phyloP scores from a whole-genome alignment of 371 early-diverging fungal genomes.

The Mucor lusitanicus region DNA sequence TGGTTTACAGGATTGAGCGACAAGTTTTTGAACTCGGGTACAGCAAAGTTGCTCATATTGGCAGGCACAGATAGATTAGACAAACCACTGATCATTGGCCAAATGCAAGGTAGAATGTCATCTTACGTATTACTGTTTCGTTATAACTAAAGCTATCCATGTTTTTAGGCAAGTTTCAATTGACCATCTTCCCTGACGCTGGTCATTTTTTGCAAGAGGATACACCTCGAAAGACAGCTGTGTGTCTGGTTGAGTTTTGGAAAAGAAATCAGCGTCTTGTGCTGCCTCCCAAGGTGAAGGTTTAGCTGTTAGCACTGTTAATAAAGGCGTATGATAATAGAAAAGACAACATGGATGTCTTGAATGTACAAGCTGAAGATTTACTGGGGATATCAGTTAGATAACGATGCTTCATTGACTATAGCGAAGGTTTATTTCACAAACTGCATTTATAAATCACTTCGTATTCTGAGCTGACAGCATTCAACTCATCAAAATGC shows the following conservation, averaged over 20 bases:
- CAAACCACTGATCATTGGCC: slow-evolving; percentile 88
- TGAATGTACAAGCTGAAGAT: too few relatives aligned
- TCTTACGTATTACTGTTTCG: not conserved
- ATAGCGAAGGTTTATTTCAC: not conserved
- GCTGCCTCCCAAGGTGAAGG: slow-evolving; percentile 57
- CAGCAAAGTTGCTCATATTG: slow-evolving; percentile 82
- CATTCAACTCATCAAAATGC: not conserved
- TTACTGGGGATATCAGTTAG: too few relatives aligned
- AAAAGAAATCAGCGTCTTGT: slow-evolving; percentile 73
- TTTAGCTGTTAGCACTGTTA: not conserved
- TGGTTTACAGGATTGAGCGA: slow-evolving; percentile 87
- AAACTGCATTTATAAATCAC: not conserved
- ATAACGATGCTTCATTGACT: too few relatives aligned
- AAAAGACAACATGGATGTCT: too few relatives aligned
- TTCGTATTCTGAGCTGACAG: not conserved
- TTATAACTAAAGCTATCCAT: not conserved
- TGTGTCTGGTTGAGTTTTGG: slow-evolving; percentile 76
- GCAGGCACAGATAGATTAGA: slow-evolving; percentile 95
- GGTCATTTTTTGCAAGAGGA: slow-evolving; percentile 95
- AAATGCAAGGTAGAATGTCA: slow-evolving; percentile 86
- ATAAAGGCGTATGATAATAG: not conserved
- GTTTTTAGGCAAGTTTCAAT: slow-evolving; percentile 76
- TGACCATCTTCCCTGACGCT: slow-evolving; percentile 78
- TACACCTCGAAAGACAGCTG: slow-evolving; percentile 73
- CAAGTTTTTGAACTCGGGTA: slow-evolving; percentile 72